Conservation (phyloP, 1,284 basidiomycete species). For the Puccinia brachypodii region DNA sequence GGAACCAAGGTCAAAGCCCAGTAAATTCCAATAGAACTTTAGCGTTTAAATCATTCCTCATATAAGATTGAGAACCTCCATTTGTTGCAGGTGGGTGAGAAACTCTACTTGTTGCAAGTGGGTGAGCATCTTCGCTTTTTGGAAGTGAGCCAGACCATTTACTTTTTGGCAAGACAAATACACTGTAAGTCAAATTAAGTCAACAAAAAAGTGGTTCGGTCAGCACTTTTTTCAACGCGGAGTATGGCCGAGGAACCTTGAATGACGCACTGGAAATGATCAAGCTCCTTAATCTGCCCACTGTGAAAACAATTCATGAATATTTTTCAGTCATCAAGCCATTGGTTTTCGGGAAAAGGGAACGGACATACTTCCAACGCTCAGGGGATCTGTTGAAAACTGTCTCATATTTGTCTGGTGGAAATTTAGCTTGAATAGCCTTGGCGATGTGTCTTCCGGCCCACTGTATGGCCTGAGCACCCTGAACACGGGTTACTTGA, state of each 20-base stretch:
- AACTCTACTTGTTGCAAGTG: not conserved
- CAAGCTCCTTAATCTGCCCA: not conserved
- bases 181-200: not conserved
- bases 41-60: no score
- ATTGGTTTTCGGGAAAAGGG: not conserved
- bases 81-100: not conserved
- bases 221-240: not conserved
- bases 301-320: not conserved
- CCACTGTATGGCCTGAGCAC: conserved; percentile 8
- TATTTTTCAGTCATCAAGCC: not conserved
- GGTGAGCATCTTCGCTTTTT: not conserved
- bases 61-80: no score
- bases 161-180: not conserved
- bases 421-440: not conserved
- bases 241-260: not conserved
- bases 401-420: not conserved
- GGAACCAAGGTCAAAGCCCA: not conserved
- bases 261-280: not conserved
- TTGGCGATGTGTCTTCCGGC: conserved; percentile 1
- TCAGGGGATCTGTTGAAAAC: not conserved
- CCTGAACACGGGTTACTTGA: not conserved
- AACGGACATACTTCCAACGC: not conserved
- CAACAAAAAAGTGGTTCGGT: not conserved
- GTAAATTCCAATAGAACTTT: not conserved
- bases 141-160: no score